Evolutionary conservation across 106 monocot species (phyloP).

Genomic region (Gastrodia elata): DNA sequence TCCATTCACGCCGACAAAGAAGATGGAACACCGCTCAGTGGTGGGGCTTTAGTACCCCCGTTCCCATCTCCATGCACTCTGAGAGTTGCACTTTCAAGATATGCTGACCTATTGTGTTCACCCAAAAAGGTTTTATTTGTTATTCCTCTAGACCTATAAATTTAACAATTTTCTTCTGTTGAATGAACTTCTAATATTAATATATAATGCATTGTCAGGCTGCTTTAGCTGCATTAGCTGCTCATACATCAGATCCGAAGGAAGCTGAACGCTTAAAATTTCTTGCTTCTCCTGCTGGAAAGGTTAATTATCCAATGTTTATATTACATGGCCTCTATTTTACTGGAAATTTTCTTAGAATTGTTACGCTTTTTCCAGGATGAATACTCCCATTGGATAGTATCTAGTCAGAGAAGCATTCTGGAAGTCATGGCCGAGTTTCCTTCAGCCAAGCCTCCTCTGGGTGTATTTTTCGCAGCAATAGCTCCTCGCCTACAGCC

Average conservation of each 20-base stretch:
- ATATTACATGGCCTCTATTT: neutral
- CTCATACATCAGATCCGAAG: constrained; percentile 76
- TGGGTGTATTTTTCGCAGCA: constrained; percentile 97
- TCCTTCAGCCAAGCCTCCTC: constrained; percentile 86
- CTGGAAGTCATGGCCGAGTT: constrained; percentile 97
- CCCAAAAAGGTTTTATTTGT: constrained; percentile 75
- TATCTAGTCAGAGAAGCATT: constrained; percentile 88
- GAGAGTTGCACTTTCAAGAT: constrained; percentile 72
- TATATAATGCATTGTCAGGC: constrained; percentile 30
- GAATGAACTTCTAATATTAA: neutral
- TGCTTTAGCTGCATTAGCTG: constrained; percentile 83
- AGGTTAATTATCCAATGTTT: constrained; percentile 43
- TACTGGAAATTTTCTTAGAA: neutral
- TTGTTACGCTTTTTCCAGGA: constrained; percentile 35
- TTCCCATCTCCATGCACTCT: constrained; percentile 91
- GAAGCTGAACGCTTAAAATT: constrained; percentile 68
- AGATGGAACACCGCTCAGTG: constrained; percentile 69
- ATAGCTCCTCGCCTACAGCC: constrained; percentile 80
- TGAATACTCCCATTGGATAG: constrained; percentile 81
- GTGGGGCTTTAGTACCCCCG: constrained; percentile 54
- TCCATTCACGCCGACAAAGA: constrained; percentile 86
- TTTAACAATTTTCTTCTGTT: neutral
- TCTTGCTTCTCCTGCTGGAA: constrained; percentile 89
- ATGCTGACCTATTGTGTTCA: constrained; percentile 87
- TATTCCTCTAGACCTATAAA: neutral